Evolutionary conservation across 2,329 filamentous ascomycete genomes (phyloP), one percentile per base, ranked within the genome.

Genomic region (Alternaria rosae): DNA sequence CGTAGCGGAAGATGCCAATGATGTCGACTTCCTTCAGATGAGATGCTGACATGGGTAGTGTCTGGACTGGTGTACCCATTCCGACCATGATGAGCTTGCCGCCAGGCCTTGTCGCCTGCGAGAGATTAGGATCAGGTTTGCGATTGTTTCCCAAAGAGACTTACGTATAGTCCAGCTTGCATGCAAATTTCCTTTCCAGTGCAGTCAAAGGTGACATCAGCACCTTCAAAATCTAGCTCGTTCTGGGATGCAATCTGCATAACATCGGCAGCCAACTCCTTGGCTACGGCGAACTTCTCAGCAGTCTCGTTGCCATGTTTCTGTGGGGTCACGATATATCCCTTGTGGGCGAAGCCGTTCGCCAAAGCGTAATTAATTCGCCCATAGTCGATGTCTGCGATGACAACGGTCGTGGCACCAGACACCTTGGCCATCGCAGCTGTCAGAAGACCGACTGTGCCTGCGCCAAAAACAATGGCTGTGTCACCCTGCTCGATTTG

Each of bases 381-480:
- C 10, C 78, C 78, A 55, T 71, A 72, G 51, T 81, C 78, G 42
- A 81, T 76, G 57, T 81, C 79, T 32, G 78, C 79, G 57, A 81
- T 80, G 12, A 79, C 70, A 4, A 81, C 78, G 3, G 75, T 79
- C 11, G 77, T 79, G n/a, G 79, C 78, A 30, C 79, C 79, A 57
- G 75, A 79, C 52, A 80, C 64, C 63, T 77, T 80, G 15, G 79
- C 78, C 78, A 80, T 80, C 13, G 78, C 78, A 45, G 79, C 78
- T 41, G 74, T 75, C 56, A 81, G 68, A 23, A 81, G 66, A 11
- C 79, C 79, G 55, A 81, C 78, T 3, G 93, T 92, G 0, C 93
- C 93, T 4, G 92, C 92, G 47, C 93, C 93, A 83, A 96, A 94
- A 21, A 97, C 89, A 4, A 96, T 89, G 15, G 93, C 91, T 7